Percentiles rank a stretch among this genome's conserved stretches.
Conservation (phyloP, 2,329 filamentous ascomycete genomes). For the Penicillium sp. region DNA sequence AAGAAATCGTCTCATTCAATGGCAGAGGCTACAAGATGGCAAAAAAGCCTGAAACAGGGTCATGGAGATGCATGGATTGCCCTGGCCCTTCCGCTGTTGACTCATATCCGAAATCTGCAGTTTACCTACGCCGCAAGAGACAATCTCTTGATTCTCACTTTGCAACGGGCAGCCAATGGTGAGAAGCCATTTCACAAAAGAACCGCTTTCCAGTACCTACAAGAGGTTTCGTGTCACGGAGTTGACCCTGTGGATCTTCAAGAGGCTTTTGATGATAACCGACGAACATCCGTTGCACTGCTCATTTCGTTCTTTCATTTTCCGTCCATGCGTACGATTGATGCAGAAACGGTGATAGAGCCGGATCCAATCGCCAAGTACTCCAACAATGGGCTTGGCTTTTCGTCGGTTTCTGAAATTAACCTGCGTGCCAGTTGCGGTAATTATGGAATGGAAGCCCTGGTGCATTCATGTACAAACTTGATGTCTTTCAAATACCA, state of each 20-base stretch:
- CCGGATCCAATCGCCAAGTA: conserved; percentile 2
- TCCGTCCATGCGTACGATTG: conserved; percentile 22
- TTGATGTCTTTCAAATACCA: conserved; percentile 33
- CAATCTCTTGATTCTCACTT: conserved; percentile 19
- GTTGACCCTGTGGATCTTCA: conserved; percentile 12
- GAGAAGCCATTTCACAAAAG: conserved; percentile 18
- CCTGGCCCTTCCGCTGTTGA: conserved; percentile 24
- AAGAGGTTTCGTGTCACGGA: conserved; percentile 17
- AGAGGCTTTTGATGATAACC: conserved; percentile 8
- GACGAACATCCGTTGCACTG: conserved; percentile 10
- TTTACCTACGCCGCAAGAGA: conserved; percentile 21
- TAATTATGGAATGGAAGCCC: conserved; percentile 21
- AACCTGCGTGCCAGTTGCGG: conserved; percentile 27
- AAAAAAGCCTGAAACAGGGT: conserved; percentile 19
- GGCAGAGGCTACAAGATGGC: conserved; percentile 24
- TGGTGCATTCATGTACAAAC: conserved; percentile 23
- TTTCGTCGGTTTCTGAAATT: conserved; percentile 25
- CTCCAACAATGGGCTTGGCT: background rate
- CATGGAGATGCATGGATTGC: conserved; percentile 29
- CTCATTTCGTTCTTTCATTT: conserved; percentile 27
- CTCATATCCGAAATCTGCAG: conserved; percentile 21
- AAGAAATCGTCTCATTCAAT: conserved; percentile 14
- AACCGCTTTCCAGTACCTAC: conserved; percentile 19
- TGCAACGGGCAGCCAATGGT: conserved; percentile 20
- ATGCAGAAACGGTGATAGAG: conserved; percentile 28